Conservation (phyloP, 768 basidiomycete species). For the Tylopilus felleus region DNA sequence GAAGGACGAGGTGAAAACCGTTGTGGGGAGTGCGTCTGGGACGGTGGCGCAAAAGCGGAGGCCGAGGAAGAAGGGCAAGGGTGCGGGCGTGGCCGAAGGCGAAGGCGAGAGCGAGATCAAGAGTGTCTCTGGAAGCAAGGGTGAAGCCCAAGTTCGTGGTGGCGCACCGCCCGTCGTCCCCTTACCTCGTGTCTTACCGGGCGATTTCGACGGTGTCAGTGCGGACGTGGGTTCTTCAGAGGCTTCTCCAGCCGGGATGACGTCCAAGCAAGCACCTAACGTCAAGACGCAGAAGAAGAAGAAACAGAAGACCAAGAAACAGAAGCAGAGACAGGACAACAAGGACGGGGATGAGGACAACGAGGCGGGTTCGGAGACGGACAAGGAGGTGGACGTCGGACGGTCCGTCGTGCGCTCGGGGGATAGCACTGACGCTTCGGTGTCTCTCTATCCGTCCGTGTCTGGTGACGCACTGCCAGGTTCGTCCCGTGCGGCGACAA, state of each 20-base stretch:
- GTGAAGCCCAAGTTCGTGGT: too few species aligned
- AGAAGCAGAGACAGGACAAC: background rate
- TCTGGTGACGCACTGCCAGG: background rate
- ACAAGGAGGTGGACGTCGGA: constrained; percentile 3
- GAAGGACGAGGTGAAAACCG: background rate
- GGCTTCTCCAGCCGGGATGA: background rate
- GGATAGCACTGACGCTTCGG: constrained; percentile 20
- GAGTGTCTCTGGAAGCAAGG: too few species aligned
- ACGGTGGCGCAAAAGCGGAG: background rate
- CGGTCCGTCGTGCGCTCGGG: constrained; percentile 5
- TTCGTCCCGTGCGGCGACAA: background rate
- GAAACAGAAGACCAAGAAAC: background rate
- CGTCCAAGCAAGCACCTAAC: constrained; percentile 32
- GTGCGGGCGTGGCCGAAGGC: background rate
- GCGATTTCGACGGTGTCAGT: constrained; percentile 8
- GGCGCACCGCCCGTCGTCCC: background rate
- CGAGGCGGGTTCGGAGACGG: constrained; percentile 7
- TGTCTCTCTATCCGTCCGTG: background rate
- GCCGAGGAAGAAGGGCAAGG: background rate
- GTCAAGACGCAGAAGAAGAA: constrained; percentile 37
- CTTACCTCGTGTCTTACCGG: constrained; percentile 8
- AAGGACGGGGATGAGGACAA: background rate
- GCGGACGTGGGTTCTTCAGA: background rate
- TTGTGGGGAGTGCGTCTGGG: background rate
- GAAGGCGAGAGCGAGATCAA: background rate